A percentile compares a stretch with the other conserved stretches of the same genome.
phyloP scores from a whole-genome alignment of 1,139 yeast species.

The Blastobotrys capitulatus region DNA sequence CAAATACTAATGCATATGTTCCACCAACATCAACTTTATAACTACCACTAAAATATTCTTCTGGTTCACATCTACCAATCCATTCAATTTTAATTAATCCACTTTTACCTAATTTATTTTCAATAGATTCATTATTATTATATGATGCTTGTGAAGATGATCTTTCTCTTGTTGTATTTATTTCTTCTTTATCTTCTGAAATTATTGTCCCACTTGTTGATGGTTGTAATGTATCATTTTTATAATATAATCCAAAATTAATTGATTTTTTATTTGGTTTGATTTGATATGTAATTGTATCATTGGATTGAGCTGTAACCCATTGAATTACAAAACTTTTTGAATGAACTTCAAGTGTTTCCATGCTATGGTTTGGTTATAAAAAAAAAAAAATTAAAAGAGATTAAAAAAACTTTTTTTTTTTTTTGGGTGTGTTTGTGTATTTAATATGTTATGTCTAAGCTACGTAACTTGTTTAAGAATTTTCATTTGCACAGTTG shows the following conservation, averaged over 20 bases:
- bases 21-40: conserved; percentile 51
- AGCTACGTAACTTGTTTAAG: not conserved
- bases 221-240: conserved; percentile 10
- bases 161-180: conserved; percentile 1
- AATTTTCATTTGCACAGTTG: too few species aligned
- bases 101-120: conserved; percentile 29
- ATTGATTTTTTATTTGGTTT: conserved; percentile 83
- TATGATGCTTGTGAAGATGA: conserved; percentile 9
- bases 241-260: conserved; percentile 53
- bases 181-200: not conserved
- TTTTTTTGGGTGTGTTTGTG: too few species aligned
- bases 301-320: conserved; percentile 70
- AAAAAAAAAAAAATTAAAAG: not conserved
- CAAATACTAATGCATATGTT: conserved; percentile 82
- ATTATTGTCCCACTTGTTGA: not conserved
- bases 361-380: conserved; percentile 42
- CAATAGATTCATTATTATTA: conserved; percentile 16
- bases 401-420: too few species aligned
- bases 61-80: conserved; percentile 35
- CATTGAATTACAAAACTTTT: conserved; percentile 86
- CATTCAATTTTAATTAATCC: conserved; percentile 34
- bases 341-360: conserved; percentile 82
- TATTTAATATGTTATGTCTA: not conserved
- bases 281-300: conserved; percentile 69
- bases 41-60: conserved; percentile 45